A percentile compares a stretch with the other conserved stretches of the same genome.
Evolutionary conservation across 2,329 filamentous ascomycete species (phyloP).

Genomic region (Talaromyces sp.): DNA sequence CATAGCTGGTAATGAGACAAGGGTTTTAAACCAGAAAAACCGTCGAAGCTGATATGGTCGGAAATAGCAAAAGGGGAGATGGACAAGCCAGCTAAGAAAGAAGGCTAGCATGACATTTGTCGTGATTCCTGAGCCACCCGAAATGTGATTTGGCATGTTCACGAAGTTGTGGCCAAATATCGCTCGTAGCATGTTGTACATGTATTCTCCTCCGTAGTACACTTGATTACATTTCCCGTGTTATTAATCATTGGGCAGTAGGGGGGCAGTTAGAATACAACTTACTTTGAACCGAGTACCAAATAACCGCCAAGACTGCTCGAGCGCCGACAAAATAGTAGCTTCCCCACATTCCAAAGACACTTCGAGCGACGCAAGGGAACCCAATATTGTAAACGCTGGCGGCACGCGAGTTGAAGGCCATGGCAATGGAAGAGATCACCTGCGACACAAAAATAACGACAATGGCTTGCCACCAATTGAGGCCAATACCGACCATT

Average conservation of each 20-base stretch:
- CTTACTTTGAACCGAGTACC: constrained; percentile 9
- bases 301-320: constrained; percentile 5
- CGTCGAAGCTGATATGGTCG: constrained; percentile 3
- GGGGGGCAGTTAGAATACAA: neutral
- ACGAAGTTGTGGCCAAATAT: constrained; percentile 5
- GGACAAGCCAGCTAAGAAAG: constrained; percentile 5
- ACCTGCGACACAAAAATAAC: constrained; percentile 6
- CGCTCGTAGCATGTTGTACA: constrained; percentile 5
- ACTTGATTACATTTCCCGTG: neutral
- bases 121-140: constrained; percentile 1
- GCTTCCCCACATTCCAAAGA: constrained; percentile 9
- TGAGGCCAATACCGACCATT: constrained; percentile 7
- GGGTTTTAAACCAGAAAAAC: constrained; percentile 6
- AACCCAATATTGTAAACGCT: constrained; percentile 4
- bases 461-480: constrained; percentile 8
- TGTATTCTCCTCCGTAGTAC: constrained; percentile 5
- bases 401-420: constrained; percentile 3
- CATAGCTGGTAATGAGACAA: constrained; percentile 2
- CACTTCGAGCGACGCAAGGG: constrained; percentile 4
- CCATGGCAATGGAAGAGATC: constrained; percentile 6
- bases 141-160: constrained; percentile 1
- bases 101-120: constrained; percentile 6
- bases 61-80: constrained; percentile 7
- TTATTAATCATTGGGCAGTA: neutral
- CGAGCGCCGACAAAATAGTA: constrained; percentile 6